Evolutionary conservation across 441 rosid species (phyloP).

Genomic region (Kokia cookei): DNA sequence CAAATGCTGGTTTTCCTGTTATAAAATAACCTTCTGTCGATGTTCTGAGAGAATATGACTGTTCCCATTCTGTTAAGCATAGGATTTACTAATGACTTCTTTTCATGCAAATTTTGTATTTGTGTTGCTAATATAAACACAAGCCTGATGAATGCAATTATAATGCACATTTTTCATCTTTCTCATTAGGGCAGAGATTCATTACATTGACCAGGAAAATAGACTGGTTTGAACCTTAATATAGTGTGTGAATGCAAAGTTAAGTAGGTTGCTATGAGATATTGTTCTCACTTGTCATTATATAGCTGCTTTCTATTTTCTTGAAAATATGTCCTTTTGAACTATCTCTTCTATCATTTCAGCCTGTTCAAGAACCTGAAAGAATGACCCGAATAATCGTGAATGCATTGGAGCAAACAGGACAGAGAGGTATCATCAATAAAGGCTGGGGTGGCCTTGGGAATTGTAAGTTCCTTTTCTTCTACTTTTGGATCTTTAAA

Average conservation of each 20-base stretch:
- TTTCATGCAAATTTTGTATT: not conserved
- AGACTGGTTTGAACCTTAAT: not conserved
- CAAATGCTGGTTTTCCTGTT: constrained; percentile 1
- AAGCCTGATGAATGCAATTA: not conserved
- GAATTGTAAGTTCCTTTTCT: constrained; percentile 42
- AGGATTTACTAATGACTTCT: not conserved
- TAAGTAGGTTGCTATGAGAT: not conserved
- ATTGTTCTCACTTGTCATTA: not conserved
- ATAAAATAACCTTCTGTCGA: not conserved
- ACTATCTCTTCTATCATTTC: constrained; percentile 14
- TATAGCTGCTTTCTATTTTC: not conserved
- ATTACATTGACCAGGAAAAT: not conserved
- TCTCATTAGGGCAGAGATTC: not conserved
- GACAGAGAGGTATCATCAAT: constrained; percentile 94
- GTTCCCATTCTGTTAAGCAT: not conserved
- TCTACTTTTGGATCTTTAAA: not conserved
- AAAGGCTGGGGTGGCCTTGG: constrained; percentile 99
- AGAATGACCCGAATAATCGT: constrained; percentile 87
- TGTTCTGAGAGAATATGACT: not conserved
- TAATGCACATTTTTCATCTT: not conserved
- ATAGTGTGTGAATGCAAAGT: not conserved
- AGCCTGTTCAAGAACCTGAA: constrained; percentile 95
- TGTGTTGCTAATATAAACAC: not conserved
- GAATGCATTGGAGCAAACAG: constrained; percentile 71
- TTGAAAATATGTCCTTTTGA: not conserved